Evolutionary conservation across 164 flowering plant species (phyloP), one percentile per base, ranked within the genome.

Genomic region (Aristolochia californica): DNA sequence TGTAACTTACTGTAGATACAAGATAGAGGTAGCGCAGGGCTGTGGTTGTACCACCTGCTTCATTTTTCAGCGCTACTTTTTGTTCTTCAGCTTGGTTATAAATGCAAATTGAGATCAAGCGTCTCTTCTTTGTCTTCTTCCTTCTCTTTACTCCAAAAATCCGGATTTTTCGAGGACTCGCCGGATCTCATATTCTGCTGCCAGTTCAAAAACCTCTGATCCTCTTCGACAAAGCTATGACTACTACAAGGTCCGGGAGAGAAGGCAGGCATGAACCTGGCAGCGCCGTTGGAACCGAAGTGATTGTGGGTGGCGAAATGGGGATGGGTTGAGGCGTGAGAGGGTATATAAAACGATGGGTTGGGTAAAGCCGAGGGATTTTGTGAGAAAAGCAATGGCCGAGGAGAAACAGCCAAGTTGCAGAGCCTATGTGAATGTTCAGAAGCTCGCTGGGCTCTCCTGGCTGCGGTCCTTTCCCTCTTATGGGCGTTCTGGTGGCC

Each of bases 401-500:
- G 44, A 8, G 43, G 57, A 17, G 57, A 56, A 10, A 25, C 25
- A 7, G 59, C 47, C 25, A 43, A 43, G 56, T 26, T 25, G n/a
- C 34, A 26, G 9, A 26, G 56, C 26, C 27, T 53, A 38, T 26
- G 27, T 17, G 40, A 27, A 13, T 53, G 56, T 18, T 15, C 17
- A n/a, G 40, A 53, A 53, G 56, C 56, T 34, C 61, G 45, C 16
- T 47, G 61, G 23, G 53, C 62, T n/a, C 55, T 27, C 43, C 45
- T n/a, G 1, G 62, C 62, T 0, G 54, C 45, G 4, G 26, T 27
- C 18, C 62, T 48, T 2, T 59, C 62, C n/a, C 30, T 48, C 53
- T 59, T 59, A 54, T 59, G 62, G 40, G 62, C 62, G 34, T 59
- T 59, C 25, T 49, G 62, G 23, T 59, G 62, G 43, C 62, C 62